Conservation (phyloP, 441 rosid genomes). For the Isatis lusitanica region DNA sequence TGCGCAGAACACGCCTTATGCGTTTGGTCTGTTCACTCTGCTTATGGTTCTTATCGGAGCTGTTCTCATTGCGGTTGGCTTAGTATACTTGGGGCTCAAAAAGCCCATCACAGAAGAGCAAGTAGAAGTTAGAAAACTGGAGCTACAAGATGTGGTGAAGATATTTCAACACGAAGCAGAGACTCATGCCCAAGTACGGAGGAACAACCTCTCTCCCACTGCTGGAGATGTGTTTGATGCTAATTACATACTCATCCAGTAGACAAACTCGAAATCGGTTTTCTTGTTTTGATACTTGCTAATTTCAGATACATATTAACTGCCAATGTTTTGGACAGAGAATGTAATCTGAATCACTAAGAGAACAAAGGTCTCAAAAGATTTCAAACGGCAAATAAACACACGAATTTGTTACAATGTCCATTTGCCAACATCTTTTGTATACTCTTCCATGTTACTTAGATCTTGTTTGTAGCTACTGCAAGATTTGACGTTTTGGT, state of each 20-base stretch:
- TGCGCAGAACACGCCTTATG: slow-evolving; percentile 70
- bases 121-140: slow-evolving; percentile 73
- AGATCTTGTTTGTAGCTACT: not conserved
- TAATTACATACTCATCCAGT: slow-evolving; percentile 66
- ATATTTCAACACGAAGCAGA: slow-evolving; percentile 96
- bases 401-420: not conserved
- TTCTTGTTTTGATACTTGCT: not conserved
- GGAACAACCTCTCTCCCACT: slow-evolving; percentile 80
- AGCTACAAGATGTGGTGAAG: slow-evolving; percentile 81
- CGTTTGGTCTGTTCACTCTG: slow-evolving; percentile 75
- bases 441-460: not conserved
- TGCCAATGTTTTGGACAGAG: not conserved
- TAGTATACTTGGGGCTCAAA: slow-evolving; percentile 74
- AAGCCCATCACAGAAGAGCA: slow-evolving; percentile 62
- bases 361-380: not conserved
- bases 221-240: slow-evolving; percentile 64
- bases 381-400: not conserved
- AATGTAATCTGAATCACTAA: not conserved
- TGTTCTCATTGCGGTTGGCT: slow-evolving; percentile 62
- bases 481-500: not conserved
- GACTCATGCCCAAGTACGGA: slow-evolving; percentile 82
- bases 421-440: not conserved
- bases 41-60: slow-evolving; percentile 55
- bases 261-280: slow-evolving; percentile 2
- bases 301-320: not conserved